These are phyloP conservation scores for Lophium mytilinum DNA, from an alignment of 495 filamentous ascomycete species.

Conservation along the genomic window DNA sequence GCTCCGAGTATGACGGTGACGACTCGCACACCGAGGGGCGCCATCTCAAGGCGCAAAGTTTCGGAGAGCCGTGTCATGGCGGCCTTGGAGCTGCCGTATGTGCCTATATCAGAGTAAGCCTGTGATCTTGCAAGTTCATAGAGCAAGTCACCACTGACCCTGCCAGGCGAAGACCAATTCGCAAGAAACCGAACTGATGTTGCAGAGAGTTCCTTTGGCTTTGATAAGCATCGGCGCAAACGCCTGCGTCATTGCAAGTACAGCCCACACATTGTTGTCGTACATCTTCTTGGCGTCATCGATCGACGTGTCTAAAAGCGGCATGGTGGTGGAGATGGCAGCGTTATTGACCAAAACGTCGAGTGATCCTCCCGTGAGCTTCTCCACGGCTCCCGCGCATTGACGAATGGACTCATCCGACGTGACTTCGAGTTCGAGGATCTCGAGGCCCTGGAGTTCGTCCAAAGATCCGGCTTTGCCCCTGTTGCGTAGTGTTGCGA, in stretches of 20 bases:
- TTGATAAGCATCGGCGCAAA: neutral
- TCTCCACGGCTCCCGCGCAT: neutral
- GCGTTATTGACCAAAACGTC: neutral
- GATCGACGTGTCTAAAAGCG: neutral
- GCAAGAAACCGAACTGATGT: neutral
- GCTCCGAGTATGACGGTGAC: constrained; percentile 6
- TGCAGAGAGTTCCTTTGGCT: neutral
- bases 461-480: no score
- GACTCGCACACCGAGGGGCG: constrained; percentile 32
- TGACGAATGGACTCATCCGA: neutral
- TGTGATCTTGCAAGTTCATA: no score
- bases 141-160: no score
- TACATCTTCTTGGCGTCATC: neutral
- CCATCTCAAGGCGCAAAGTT: constrained; percentile 32
- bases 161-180: neutral
- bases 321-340: neutral
- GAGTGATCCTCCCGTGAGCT: neutral
- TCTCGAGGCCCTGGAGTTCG: neutral
- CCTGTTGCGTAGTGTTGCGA: no score
- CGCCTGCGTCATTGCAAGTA: neutral
- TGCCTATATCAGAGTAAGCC: neutral
- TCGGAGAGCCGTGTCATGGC: constrained; percentile 27
- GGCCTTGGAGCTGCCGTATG: constrained; percentile 25
- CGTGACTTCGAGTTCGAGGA: neutral
- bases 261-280: neutral